Evolutionary conservation across 345 rosid species (phyloP).

Genomic region (Rubroshorea leprosula): DNA sequence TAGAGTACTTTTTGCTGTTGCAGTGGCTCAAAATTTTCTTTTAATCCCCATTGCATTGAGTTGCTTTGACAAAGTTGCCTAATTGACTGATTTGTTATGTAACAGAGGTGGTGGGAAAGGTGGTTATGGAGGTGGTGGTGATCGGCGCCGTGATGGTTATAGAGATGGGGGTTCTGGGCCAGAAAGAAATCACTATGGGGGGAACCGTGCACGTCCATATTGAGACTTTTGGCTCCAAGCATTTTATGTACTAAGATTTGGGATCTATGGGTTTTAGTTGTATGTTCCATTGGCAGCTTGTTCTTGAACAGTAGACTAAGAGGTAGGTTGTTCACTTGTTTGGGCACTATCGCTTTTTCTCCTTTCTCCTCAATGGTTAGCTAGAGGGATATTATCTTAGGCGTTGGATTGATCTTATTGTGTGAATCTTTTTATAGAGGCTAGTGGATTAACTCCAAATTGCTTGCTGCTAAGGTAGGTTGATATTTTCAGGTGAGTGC

Average conservation of each 20-base stretch:
- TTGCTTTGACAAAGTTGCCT: background rate
- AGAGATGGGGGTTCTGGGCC: constrained; percentile 90
- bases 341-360: constrained; percentile 43
- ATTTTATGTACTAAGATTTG: constrained; percentile 58
- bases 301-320: constrained; percentile 64
- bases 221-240: constrained; percentile 41
- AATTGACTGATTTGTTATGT: constrained; percentile 21
- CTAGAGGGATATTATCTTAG: constrained; percentile 38
- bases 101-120: constrained; percentile 73
- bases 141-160: constrained; percentile 80
- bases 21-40: background rate
- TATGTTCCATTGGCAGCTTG: constrained; percentile 40
- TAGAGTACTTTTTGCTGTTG: too few relatives aligned
- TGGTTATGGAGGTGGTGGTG: constrained; percentile 85
- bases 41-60: background rate
- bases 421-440: constrained; percentile 66
- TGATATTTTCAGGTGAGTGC: constrained; percentile 76
- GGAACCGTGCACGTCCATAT: constrained; percentile 92
- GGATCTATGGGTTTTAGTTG: constrained; percentile 42
- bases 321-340: constrained; percentile 65
- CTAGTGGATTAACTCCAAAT: constrained; percentile 64
- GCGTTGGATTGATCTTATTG: constrained; percentile 46
- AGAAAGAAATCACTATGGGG: constrained; percentile 76
- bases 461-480: constrained; percentile 75
- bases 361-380: constrained; percentile 14